A percentile compares a stretch with the other conserved stretches of the same genome.
phyloP scores from a whole-genome alignment of 2,329 filamentous ascomycete genomes.

The Colletotrichum musicola region DNA sequence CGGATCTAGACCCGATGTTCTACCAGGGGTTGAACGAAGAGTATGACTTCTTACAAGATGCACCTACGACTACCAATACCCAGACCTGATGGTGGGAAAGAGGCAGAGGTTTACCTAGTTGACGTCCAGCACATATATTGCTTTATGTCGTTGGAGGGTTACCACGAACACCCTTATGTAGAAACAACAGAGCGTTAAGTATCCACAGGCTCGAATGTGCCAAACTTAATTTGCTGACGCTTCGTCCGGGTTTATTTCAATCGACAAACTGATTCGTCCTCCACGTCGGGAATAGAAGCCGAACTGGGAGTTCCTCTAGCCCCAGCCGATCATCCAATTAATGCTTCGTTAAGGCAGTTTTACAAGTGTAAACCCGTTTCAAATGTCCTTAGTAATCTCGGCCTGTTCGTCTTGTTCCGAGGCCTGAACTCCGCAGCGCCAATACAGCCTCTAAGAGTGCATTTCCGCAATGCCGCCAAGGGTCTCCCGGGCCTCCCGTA shows the following conservation, averaged over 20 bases:
- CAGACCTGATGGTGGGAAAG: neutral
- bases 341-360: neutral
- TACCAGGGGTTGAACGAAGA: constrained; percentile 22
- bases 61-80: neutral
- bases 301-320: too few species aligned
- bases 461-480: constrained; percentile 19
- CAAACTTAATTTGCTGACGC: too few species aligned
- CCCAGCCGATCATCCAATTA: too few species aligned
- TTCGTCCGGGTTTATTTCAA: too few species aligned
- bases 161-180: too few species aligned
- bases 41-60: constrained; percentile 29
- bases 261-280: too few species aligned
- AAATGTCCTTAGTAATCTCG: neutral
- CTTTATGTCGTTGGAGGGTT: too few species aligned
- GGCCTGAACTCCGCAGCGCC: constrained; percentile 4
- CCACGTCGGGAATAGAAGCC: too few species aligned
- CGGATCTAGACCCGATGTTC: constrained; percentile 43
- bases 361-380: neutral
- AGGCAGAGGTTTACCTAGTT: too few species aligned
- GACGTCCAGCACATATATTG: too few species aligned
- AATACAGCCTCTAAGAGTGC: neutral
- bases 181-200: too few species aligned
- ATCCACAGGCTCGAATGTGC: too few species aligned
- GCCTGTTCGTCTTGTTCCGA: constrained; percentile 1
- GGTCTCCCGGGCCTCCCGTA: constrained; percentile 3